Conservation (phyloP, 257 asterid genomes). For the Handroanthus guayacan region DNA sequence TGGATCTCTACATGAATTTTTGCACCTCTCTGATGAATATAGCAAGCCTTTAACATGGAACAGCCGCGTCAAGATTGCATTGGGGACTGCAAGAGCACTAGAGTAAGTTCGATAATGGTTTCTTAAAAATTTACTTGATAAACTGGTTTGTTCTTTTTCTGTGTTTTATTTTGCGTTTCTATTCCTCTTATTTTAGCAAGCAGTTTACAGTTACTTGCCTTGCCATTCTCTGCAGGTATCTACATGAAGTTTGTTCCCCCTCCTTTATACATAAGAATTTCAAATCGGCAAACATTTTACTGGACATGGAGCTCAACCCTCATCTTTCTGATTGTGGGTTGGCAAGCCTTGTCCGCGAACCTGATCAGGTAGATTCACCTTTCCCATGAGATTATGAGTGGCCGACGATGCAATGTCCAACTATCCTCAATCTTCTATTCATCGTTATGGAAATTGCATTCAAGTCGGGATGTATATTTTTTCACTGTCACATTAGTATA, state of each 20-base stretch:
- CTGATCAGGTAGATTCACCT: conserved; percentile 66
- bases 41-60: conserved; percentile 91
- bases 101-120: conserved; percentile 59
- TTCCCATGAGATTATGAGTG: background rate
- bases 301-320: conserved; percentile 88
- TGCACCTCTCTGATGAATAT: conserved; percentile 81
- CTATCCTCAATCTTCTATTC: background rate
- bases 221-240: conserved; percentile 64
- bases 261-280: conserved; percentile 84
- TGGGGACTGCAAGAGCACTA: conserved; percentile 94
- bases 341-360: conserved; percentile 73
- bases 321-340: conserved; percentile 91
- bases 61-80: conserved; percentile 88
- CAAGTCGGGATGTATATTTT: background rate
- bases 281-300: conserved; percentile 88
- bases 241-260: conserved; percentile 95
- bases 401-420: background rate
- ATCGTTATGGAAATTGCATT: background rate
- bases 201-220: conserved; percentile 33
- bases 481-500: no score
- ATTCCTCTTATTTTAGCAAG: background rate
- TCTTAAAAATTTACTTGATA: background rate
- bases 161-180: background rate
- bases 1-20: conserved; percentile 77
- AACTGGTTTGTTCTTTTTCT: no score